phyloP scores from a whole-genome alignment of 192 early-diverging fungal species.

The Backusella liffmaniae region DNA sequence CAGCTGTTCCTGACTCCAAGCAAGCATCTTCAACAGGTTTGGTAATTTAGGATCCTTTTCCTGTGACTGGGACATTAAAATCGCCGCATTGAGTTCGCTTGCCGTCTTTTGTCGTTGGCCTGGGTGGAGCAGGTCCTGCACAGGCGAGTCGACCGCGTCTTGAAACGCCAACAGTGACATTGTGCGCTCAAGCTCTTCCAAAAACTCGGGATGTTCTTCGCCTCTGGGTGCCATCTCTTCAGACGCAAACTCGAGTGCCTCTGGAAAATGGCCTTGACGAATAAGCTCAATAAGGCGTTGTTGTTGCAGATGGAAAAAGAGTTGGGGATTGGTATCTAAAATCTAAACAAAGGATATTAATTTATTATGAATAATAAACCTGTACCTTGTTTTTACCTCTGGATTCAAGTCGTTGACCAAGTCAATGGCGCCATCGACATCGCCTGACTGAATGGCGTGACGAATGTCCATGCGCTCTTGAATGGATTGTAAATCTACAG shows the following conservation, averaged over 20 bases:
- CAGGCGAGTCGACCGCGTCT: conserved; percentile 63
- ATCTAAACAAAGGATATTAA: conserved; percentile 51
- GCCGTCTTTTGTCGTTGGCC: conserved; percentile 91
- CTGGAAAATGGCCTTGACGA: conserved; percentile 70
- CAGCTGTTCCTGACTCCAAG: conserved; percentile 91
- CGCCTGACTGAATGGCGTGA: conserved; percentile 85
- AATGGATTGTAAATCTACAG: conserved; percentile 84
- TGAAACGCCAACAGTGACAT: conserved; percentile 98
- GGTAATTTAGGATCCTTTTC: conserved; percentile 95
- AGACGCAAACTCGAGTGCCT: conserved; percentile 94
- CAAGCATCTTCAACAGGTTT: conserved; percentile 84
- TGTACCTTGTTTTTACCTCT: conserved; percentile 56
- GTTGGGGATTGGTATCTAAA: conserved; percentile 87
- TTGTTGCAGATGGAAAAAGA: conserved; percentile 97
- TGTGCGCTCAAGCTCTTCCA: conserved; percentile 91
- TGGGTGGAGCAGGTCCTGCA: conserved; percentile 85
- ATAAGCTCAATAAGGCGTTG: conserved; percentile 97
- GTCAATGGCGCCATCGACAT: conserved; percentile 93
- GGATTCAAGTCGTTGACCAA: conserved; percentile 98
- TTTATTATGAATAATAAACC: neutral
- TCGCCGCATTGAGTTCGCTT: conserved; percentile 90
- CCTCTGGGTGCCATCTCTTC: conserved; percentile 98
- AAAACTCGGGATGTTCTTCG: conserved; percentile 96
- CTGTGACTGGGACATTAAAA: conserved; percentile 87
- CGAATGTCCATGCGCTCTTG: conserved; percentile 95